Conservation (phyloP, 1,139 yeast species). For the Yamadazyma dendronema region DNA sequence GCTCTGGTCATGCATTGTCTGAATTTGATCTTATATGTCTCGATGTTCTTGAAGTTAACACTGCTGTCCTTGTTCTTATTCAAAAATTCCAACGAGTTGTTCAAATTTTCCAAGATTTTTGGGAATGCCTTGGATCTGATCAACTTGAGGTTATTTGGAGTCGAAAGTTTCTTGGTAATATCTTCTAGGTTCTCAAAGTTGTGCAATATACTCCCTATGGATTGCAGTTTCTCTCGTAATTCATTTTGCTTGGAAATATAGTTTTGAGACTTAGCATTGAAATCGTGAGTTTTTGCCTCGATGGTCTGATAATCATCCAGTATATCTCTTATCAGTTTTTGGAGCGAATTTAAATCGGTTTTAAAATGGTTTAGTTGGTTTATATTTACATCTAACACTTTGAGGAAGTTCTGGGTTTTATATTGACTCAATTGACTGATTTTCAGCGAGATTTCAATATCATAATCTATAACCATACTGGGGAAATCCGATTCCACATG, state of each 20-base stretch:
- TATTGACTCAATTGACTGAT: conserved; percentile 5
- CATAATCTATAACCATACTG: conserved; percentile 4
- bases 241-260: conserved; percentile 52
- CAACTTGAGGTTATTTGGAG: conserved; percentile 36
- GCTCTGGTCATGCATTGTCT: conserved; percentile 86
- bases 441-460: conserved; percentile 1
- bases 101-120: conserved; percentile 57
- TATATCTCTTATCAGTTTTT: conserved; percentile 21
- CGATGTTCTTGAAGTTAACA: conserved; percentile 62
- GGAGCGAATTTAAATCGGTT: conserved; percentile 19
- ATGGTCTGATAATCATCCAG: conserved; percentile 55
- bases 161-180: conserved; percentile 66
- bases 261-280: conserved; percentile 56
- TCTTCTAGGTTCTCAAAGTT: conserved; percentile 71
- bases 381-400: conserved; percentile 34
- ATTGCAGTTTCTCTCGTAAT: conserved; percentile 42
- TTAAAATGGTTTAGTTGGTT: conserved; percentile 24
- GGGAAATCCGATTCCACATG: conserved; percentile 28
- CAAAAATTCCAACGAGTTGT: conserved; percentile 44
- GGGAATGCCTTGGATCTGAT: conserved; percentile 52
- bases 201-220: conserved; percentile 52
- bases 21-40: conserved; percentile 67
- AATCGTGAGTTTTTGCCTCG: conserved; percentile 57
- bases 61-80: conserved; percentile 24
- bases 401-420: conserved; percentile 37